phyloP scores from a whole-genome alignment of 805 yeast species.

The Candida nanaspora region DNA sequence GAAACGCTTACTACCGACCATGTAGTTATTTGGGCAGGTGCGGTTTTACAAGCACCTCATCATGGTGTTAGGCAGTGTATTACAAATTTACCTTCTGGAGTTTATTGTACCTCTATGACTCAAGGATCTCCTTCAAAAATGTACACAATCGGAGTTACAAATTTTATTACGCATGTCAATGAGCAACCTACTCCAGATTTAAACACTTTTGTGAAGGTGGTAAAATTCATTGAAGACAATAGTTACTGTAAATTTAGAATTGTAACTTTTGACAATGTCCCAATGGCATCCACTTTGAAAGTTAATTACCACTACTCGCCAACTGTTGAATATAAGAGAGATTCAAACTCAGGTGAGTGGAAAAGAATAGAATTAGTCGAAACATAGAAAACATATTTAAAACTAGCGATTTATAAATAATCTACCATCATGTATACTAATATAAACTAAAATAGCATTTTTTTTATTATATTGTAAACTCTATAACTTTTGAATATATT shows the following conservation, averaged over 20 bases:
- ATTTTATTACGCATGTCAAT: slow-evolving; percentile 85
- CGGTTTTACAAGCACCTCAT: slow-evolving; percentile 81
- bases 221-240: slow-evolving; percentile 66
- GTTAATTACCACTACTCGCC: slow-evolving; percentile 88
- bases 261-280: slow-evolving; percentile 80
- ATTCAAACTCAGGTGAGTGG: slow-evolving; percentile 43
- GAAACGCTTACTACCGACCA: slow-evolving; percentile 53
- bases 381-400: slow-evolving; percentile 44
- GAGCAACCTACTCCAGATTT: slow-evolving; percentile 66
- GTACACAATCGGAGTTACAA: slow-evolving; percentile 70
- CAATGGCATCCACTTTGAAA: slow-evolving; percentile 78
- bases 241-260: slow-evolving; percentile 75
- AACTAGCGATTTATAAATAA: no score
- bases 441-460: no score
- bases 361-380: slow-evolving; percentile 24
- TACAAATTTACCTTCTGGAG: slow-evolving; percentile 69
- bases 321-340: slow-evolving; percentile 53
- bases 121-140: slow-evolving; percentile 85
- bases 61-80: slow-evolving; percentile 85
- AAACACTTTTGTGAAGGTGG: slow-evolving; percentile 57
- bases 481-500: no score
- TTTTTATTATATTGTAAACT: no score
- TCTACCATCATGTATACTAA: no score
- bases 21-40: slow-evolving; percentile 78
- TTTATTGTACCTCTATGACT: slow-evolving; percentile 70